Base-by-base conservation (phyloP, 2,329 filamentous ascomycete species). In the Alternaria ethzedia region DNA sequence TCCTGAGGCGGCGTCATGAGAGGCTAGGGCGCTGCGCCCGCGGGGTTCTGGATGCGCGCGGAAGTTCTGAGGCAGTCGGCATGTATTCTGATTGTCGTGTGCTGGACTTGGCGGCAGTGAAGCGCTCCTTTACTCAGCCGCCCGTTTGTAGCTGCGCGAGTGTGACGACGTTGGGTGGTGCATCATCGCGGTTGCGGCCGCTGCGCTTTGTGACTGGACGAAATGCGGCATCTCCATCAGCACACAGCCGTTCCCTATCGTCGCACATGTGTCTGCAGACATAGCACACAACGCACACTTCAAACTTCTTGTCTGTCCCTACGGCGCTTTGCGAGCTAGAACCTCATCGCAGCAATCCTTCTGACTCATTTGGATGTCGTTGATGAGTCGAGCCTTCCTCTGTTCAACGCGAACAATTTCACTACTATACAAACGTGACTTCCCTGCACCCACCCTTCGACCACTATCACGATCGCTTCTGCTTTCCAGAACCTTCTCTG, bases 1-100 rank as follows among this genome's bases (percentile, higher is more conserved):
- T 80, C 77, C 75, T 77, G 78, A 68, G 75, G 70, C 72, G 78
- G 77, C 75, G 76, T 80, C 79, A 81, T 80, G 71, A 70, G 75
- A 74, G 72, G 74, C 73, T 76, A 68, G 76, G 76, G 74, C 76
- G 71, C 68, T 68, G 76, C 74, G 76, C 74, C 77, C 76, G 73
- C 72, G 73, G 68, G 66, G 66, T 65, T 66, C 26, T 69, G 66
- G 64, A 49, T 71, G 73, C 69, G 73, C 76, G 73, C 78, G 68
- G 59, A 66, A 51, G 45, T 62, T 64, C 70, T 68, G 69, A 67
- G 70, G 65, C 54, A 61, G 69, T 64, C 73, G 70, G 75, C 77
- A 79, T 79, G 75, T 78, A 79, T 77, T 63, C 70, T 67, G 62
- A 52, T 61, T 58, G 26, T 57, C 51, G 49, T 54, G 26, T 21